Conservation (phyloP, 768 basidiomycete genomes). For the Leccinellum luteum region DNA sequence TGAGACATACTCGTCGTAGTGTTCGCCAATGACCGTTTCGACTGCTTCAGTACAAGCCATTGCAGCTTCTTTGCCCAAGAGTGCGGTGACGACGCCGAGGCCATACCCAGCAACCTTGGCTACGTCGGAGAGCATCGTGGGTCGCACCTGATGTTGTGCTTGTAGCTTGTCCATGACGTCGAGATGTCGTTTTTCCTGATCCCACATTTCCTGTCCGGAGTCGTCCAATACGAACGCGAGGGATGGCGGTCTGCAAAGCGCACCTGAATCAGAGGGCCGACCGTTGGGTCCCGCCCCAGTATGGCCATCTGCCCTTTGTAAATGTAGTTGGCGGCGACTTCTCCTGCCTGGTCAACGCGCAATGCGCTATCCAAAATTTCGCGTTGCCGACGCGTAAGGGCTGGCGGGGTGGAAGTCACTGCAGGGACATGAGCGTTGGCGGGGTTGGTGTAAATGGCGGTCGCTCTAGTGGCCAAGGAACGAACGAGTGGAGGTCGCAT, state of each 20-base stretch:
- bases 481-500: slow-evolving; percentile 18
- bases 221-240: slow-evolving; percentile 1
- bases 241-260: slow-evolving; percentile 19
- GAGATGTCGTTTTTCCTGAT: slow-evolving; percentile 92
- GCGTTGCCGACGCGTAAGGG: slow-evolving; percentile 50
- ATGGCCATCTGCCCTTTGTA: slow-evolving; percentile 85
- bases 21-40: slow-evolving; percentile 96
- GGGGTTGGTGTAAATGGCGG: slow-evolving; percentile 48
- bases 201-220: slow-evolving; percentile 89
- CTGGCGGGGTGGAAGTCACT: slow-evolving; percentile 51
- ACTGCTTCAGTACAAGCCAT: slow-evolving; percentile 99
- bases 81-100: slow-evolving; percentile 78
- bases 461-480: slow-evolving; percentile 35
- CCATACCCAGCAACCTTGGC: slow-evolving; percentile 88
- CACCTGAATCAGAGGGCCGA: slow-evolving; percentile 74
- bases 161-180: slow-evolving; percentile 82
- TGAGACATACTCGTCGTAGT: slow-evolving; percentile 88
- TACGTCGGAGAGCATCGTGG: slow-evolving; percentile 78
- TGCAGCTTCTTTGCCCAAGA: slow-evolving; percentile 89
- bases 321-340: slow-evolving; percentile 94
- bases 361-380: slow-evolving; percentile 61
- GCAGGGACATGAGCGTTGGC: slow-evolving; percentile 36
- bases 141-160: slow-evolving; percentile 78
- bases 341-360: slow-evolving; percentile 93
- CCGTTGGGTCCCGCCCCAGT: slow-evolving; percentile 53